phyloP scores from a whole-genome alignment of 805 yeast genomes.

The Metschnikowia proteae region DNA sequence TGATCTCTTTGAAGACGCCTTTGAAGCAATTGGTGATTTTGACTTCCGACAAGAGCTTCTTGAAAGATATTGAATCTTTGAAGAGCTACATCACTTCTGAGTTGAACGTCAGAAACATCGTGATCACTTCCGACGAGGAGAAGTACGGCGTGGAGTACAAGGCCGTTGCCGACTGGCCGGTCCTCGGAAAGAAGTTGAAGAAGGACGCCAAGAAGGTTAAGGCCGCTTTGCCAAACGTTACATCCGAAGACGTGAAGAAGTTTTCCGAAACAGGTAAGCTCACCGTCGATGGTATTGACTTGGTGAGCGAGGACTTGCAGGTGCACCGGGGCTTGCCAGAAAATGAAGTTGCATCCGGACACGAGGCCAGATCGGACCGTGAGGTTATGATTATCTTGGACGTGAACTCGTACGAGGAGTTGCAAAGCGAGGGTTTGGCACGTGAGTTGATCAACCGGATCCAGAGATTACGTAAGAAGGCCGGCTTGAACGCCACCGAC shows the following conservation, averaged over 20 bases:
- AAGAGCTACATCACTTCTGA: slow-evolving; percentile 82
- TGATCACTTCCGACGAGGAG: slow-evolving; percentile 86
- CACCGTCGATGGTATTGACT: slow-evolving; percentile 83
- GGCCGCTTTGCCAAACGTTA: slow-evolving; percentile 80
- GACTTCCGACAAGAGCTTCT: slow-evolving; percentile 71
- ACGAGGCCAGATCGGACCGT: slow-evolving; percentile 81
- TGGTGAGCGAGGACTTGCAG: slow-evolving; percentile 82
- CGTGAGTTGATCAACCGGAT: slow-evolving; percentile 96
- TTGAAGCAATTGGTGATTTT: slow-evolving; percentile 81
- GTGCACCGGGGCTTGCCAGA: slow-evolving; percentile 88
- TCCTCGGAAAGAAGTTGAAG: slow-evolving; percentile 94
- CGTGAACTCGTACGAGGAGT: slow-evolving; percentile 79
- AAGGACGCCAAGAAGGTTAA: slow-evolving; percentile 91
- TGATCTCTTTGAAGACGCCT: slow-evolving; percentile 92
- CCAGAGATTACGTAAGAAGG: slow-evolving; percentile 95
- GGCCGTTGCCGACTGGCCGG: slow-evolving; percentile 99
- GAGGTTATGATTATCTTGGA: slow-evolving; percentile 90
- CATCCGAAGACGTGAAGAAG: slow-evolving; percentile 77
- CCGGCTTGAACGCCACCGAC: slow-evolving; percentile 90
- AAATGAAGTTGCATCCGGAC: slow-evolving; percentile 58
- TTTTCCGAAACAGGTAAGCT: slow-evolving; percentile 72
- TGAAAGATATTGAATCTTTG: slow-evolving; percentile 74
- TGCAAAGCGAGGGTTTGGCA: slow-evolving; percentile 90
- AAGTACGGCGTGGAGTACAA: slow-evolving; percentile 88
- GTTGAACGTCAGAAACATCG: slow-evolving; percentile 83